A percentile compares a stretch with the other conserved stretches of the same genome.
These are phyloP conservation scores for Hanseniaspora gamundiae DNA, from an alignment of 1,139 yeast genomes.

Conservation along the genomic window DNA sequence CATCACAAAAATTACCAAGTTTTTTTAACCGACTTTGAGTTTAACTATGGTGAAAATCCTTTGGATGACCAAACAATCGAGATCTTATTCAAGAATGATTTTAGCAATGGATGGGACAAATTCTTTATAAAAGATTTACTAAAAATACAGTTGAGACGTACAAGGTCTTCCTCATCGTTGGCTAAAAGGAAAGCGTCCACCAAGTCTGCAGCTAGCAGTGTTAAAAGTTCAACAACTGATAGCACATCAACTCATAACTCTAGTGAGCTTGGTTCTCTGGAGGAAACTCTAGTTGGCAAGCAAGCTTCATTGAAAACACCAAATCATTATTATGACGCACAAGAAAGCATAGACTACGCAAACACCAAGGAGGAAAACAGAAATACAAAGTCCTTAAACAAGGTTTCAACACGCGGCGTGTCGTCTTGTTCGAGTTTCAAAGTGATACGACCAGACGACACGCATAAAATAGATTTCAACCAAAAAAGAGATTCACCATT, in stretches of 20 bases:
- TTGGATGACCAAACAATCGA: conserved; percentile 40
- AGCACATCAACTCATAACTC: conserved; percentile 20
- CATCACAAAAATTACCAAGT: conserved; percentile 35
- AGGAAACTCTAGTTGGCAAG: conserved; percentile 17
- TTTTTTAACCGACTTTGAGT: conserved; percentile 63
- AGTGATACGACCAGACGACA: conserved; percentile 50
- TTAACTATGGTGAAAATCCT: conserved; percentile 45
- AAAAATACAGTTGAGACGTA: conserved; percentile 6
- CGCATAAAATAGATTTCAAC: conserved; percentile 69
- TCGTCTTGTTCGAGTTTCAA: conserved; percentile 35
- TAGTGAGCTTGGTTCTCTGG: conserved; percentile 22
- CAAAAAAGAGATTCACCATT: conserved; percentile 69
- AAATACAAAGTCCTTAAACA: conserved; percentile 21
- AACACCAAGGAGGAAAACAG: conserved; percentile 22
- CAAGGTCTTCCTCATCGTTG: conserved; percentile 5
- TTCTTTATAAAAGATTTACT: conserved; percentile 32
- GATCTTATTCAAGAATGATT: conserved; percentile 27
- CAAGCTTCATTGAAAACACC: conserved; percentile 24
- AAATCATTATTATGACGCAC: conserved; percentile 19
- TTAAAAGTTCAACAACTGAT: conserved; percentile 18
- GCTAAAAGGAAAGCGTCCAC: conserved; percentile 19
- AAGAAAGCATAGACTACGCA: not conserved
- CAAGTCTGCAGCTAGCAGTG: conserved; percentile 17
- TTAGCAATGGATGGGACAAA: conserved; percentile 30
- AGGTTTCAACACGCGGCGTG: not conserved